Conservation (phyloP, 345 rosid genomes). For the Dovyalis caffra region DNA sequence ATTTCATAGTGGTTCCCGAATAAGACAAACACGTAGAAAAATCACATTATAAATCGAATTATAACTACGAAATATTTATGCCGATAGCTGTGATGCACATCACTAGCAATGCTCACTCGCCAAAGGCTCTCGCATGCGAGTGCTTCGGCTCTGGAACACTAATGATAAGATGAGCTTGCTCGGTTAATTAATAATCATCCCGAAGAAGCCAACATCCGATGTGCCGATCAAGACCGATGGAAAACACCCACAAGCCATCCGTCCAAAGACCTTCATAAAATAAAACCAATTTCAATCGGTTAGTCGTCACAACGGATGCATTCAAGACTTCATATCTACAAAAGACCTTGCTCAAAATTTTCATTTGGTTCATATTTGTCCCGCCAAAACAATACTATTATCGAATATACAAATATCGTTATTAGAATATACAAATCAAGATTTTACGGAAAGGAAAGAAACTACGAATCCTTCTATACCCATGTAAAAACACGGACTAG, state of each 20-base stretch:
- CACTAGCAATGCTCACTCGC: conserved; percentile 46
- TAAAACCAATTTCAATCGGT: too few relatives aligned
- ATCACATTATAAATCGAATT: not conserved
- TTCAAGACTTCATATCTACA: too few relatives aligned
- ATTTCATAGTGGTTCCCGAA: too few relatives aligned
- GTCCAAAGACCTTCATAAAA: conserved; percentile 98
- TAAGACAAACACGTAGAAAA: too few relatives aligned
- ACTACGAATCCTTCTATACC: not conserved
- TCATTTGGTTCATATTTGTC: too few relatives aligned
- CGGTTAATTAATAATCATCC: conserved; percentile 44
- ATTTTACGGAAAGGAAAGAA: not conserved
- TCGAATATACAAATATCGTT: too few relatives aligned
- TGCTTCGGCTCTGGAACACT: conserved; percentile 97
- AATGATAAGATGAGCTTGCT: conserved; percentile 53
- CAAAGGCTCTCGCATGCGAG: conserved; percentile 65
- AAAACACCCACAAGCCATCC: conserved; percentile 79
- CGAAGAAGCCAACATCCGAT: conserved; percentile 71
- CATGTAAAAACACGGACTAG: not conserved
- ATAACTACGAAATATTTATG: not conserved
- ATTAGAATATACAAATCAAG: not conserved
- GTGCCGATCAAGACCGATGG: conserved; percentile 95
- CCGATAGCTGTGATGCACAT: not conserved
- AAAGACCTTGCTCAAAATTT: too few relatives aligned
- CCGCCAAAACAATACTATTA: conserved; percentile 47
- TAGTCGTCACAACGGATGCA: too few relatives aligned